These are phyloP conservation scores for Lepidium africanum DNA, from an alignment of 345 rosid species.

Conservation along the genomic window DNA sequence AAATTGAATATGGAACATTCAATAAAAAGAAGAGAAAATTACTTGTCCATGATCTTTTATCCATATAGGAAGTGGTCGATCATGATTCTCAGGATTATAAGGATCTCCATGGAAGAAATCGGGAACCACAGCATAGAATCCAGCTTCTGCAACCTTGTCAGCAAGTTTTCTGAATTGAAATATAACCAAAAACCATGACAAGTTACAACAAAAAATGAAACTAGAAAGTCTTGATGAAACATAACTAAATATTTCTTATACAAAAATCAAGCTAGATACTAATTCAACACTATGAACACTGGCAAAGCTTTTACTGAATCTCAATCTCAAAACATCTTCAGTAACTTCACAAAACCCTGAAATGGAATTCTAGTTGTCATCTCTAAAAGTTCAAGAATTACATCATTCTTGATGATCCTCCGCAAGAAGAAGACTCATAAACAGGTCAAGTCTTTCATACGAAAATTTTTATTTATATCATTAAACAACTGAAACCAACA, in stretches of 20 bases:
- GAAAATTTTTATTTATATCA: no score
- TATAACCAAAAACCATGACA: not conserved
- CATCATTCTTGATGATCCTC: not conserved
- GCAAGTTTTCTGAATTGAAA: conserved; percentile 50
- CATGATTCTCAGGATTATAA: conserved; percentile 31
- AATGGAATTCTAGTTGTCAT: not conserved
- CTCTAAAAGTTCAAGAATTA: not conserved
- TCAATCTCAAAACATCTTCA: not conserved
- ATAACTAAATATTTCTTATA: not conserved
- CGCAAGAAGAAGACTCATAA: not conserved
- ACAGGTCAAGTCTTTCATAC: not conserved
- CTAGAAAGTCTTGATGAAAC: not conserved
- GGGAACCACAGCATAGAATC: conserved; percentile 60
- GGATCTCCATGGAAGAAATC: conserved; percentile 69
- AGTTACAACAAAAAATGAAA: not conserved
- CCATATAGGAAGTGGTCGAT: conserved; percentile 48
- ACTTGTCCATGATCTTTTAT: conserved; percentile 58
- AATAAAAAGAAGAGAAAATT: conserved; percentile 21
- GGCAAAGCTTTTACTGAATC: not conserved
- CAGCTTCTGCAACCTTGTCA: conserved; percentile 72
- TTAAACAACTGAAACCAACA: not conserved
- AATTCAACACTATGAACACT: not conserved
- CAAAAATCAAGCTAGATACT: not conserved
- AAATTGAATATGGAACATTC: conserved; percentile 23
- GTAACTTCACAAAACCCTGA: not conserved